Conservation (phyloP, 2,329 filamentous ascomycete genomes). For the Trichophyton schoenleinii region DNA sequence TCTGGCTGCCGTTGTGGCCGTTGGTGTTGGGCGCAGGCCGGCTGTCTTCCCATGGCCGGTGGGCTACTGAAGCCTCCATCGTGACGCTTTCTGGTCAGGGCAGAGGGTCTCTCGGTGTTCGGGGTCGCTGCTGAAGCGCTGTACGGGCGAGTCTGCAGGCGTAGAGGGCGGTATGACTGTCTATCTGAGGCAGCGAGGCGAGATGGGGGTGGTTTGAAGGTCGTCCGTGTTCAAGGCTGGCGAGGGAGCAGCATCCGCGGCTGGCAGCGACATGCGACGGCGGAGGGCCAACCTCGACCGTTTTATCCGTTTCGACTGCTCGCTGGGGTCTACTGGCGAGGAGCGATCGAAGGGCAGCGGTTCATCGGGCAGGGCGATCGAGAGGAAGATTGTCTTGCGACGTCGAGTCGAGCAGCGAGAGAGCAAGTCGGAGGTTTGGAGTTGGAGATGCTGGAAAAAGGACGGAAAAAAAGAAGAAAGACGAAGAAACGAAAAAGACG, state of each 20-base stretch:
- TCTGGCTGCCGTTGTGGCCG: constrained; percentile 29
- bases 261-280: constrained; percentile 4
- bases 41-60: constrained; percentile 34
- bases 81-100: background rate
- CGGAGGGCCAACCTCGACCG: background rate
- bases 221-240: background rate
- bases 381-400: background rate
- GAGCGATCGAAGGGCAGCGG: no score
- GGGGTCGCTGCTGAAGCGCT: no score
- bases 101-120: no score
- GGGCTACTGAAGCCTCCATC: constrained; percentile 22
- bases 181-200: no score
- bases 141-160: no score
- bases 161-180: no score
- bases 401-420: background rate
- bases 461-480: background rate
- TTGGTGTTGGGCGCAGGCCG: constrained; percentile 12
- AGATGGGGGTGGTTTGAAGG: background rate
- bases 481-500: background rate
- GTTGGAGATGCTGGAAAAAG: constrained; percentile 6
- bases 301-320: no score
- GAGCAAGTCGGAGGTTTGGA: background rate
- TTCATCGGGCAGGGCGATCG: background rate
- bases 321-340: no score
- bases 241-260: background rate